Evolutionary conservation across 2,329 filamentous ascomycete species (phyloP), one percentile per base, ranked within the genome.

Genomic region (Aurifilum marmelostoma): DNA sequence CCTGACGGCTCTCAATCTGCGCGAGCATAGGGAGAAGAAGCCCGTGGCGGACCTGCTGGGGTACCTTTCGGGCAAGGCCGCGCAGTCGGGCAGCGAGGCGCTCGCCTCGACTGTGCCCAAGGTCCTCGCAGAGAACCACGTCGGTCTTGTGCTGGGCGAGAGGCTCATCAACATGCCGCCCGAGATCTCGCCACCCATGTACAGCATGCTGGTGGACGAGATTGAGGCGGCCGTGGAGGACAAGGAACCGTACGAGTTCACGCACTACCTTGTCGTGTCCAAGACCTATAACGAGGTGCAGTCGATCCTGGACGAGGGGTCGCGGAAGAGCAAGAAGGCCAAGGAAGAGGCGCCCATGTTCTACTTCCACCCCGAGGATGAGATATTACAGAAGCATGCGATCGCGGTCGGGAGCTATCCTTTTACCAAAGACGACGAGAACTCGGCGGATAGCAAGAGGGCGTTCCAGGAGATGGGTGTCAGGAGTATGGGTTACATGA

Each of bases 361-460:
- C 80, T 97, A 94, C 80, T 99, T 98, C 84, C 96, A 99, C 78
- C 91, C 94, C 0, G 96, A 99, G 81, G 96, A 99, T 76, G 96
- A 98, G 83, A 87, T 95, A 65, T 81, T 97, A 75, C 89, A 96
- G 73, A 89, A 89, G 76, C 87, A 95, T 80, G 92, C 93, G 2
- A 71, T 88, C 52, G 93, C 88, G 18, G 83, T 87, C 72, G 91
- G 89, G 34, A 88, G 85, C 65, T 97, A 91, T 77, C 87, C 91
- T 24, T 97, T 94, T 79, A 91, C 90, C 61, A 95, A 92, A 78
- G 89, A 93, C 69, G 91, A 92, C 61, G 92, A 97, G 74, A 88
- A 90, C 5, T 88, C 91, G 72, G 92, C 93, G 66, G 96, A 99
- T 82, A 94, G 93, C 76, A 97, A 97, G 85, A 85, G 96, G 71